phyloP scores from a whole-genome alignment of 2,329 filamentous ascomycete genomes.

The Sclerotinia borealis region DNA sequence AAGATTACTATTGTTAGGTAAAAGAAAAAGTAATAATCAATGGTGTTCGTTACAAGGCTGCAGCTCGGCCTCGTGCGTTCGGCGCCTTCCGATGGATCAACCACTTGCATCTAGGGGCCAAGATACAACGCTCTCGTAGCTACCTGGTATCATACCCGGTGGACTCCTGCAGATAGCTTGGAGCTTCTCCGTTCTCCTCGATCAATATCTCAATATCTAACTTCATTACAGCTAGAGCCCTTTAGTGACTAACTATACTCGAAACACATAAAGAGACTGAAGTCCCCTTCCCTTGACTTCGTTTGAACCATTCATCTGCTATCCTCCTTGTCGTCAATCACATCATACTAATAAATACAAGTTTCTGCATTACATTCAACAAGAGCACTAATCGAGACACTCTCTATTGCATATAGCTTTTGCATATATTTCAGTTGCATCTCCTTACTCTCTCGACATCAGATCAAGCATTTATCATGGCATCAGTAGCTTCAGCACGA shows the following conservation, averaged over 20 bases:
- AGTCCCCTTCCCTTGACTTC: neutral
- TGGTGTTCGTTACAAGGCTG: slow-evolving; percentile 3
- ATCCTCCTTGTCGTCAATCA: slow-evolving; percentile 3
- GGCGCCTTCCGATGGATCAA: slow-evolving; percentile 11
- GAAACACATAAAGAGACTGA: neutral
- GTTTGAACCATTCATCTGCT: neutral
- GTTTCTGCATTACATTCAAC: neutral
- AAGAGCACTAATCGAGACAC: neutral
- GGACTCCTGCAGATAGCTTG: slow-evolving; percentile 2
- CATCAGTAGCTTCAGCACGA: slow-evolving; percentile 56
- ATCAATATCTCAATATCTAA: neutral
- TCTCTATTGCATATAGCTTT: neutral
- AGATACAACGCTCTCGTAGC: neutral
- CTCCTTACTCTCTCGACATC: neutral
- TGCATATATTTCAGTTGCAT: neutral
- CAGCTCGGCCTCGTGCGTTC: slow-evolving; percentile 6
- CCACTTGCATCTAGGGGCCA: neutral
- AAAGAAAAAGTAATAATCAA: neutral
- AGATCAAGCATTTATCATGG: slow-evolving; percentile 38
- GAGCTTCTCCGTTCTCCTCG: slow-evolving; percentile 8
- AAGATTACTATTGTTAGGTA: slow-evolving; percentile 2
- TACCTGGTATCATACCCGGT: neutral
- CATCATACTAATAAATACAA: neutral
- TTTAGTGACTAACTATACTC: neutral
- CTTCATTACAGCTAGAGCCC: neutral